phyloP scores from a whole-genome alignment of 148 eudicot species.

The Cornus controversa region DNA sequence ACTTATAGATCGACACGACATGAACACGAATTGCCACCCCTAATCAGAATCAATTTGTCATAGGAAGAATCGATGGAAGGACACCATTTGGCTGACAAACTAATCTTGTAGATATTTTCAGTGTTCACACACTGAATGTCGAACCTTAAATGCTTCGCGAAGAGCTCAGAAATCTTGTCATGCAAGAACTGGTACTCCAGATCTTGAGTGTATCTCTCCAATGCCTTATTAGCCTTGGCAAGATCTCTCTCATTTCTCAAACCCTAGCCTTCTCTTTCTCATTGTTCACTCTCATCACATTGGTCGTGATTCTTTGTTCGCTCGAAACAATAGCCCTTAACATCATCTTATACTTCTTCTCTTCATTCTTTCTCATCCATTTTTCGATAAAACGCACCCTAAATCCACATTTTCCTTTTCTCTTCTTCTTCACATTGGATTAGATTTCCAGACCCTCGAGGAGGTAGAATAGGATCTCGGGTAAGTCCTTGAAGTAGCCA shows the following conservation, averaged over 20 bases:
- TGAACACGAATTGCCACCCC: too few relatives aligned
- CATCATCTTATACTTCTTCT: too few relatives aligned
- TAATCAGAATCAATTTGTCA: conserved; percentile 25
- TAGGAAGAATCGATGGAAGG: conserved; percentile 30
- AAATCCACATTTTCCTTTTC: too few relatives aligned
- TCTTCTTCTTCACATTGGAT: not conserved
- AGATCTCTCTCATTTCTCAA: conserved; percentile 23
- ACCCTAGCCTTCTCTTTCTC: conserved; percentile 6
- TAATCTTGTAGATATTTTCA: conserved; percentile 14
- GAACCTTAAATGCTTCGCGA: conserved; percentile 18
- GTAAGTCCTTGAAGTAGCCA: conserved; percentile 21
- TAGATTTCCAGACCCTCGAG: conserved; percentile 11
- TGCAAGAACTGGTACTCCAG: conserved; percentile 23
- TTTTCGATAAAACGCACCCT: too few relatives aligned
- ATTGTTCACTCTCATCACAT: too few relatives aligned
- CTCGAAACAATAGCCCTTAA: not conserved
- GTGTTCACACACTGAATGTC: conserved; percentile 21
- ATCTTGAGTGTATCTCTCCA: conserved; percentile 18
- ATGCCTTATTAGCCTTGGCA: conserved; percentile 17
- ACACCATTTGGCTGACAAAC: conserved; percentile 38
- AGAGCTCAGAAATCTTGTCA: conserved; percentile 22
- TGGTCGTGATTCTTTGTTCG: not conserved
- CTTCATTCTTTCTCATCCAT: too few relatives aligned
- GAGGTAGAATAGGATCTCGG: conserved; percentile 15
- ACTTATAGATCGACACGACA: too few relatives aligned